Percentiles rank a stretch among this genome's conserved stretches.
These are phyloP conservation scores for Thermoascus crustaceus DNA, from an alignment of 2,329 filamentous ascomycete species.

Conservation along the genomic window DNA sequence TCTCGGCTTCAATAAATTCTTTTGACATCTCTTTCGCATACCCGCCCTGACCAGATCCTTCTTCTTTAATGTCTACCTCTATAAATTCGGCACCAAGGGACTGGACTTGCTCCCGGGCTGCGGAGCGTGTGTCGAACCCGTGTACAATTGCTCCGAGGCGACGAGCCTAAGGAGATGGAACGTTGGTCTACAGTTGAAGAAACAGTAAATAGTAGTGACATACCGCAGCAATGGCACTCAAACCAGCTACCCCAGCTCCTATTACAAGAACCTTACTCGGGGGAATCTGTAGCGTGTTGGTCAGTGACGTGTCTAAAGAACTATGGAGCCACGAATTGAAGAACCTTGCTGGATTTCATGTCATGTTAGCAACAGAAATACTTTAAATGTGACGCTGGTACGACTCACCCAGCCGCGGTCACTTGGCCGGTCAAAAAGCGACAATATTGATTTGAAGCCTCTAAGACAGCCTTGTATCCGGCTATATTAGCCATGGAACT, in stretches of 20 bases:
- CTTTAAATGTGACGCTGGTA: neutral
- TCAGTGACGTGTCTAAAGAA: neutral
- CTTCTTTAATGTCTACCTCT: conserved; percentile 76
- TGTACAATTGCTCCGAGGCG: conserved; percentile 83
- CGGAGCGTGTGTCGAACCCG: conserved; percentile 85
- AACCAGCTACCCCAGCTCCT: conserved; percentile 77
- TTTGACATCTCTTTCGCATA: conserved; percentile 94
- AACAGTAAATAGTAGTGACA: conserved; percentile 11
- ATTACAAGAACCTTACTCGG: conserved; percentile 87
- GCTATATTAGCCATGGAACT: conserved; percentile 94
- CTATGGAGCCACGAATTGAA: neutral
- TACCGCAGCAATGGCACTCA: conserved; percentile 77
- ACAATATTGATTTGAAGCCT: conserved; percentile 83
- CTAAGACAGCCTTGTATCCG: conserved; percentile 83
- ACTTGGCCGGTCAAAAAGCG: conserved; percentile 83
- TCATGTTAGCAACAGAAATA: conserved; percentile 4
- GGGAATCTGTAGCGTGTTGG: conserved; percentile 55
- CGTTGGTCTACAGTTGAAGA: conserved; percentile 6
- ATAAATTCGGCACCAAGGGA: conserved; percentile 85
- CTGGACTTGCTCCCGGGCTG: conserved; percentile 80
- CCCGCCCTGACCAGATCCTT: conserved; percentile 73
- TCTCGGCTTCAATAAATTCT: conserved; percentile 85
- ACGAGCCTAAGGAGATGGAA: conserved; percentile 56
- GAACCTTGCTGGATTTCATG: conserved; percentile 16
- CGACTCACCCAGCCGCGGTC: conserved; percentile 64